These are phyloP conservation scores for Fraxinus albicans DNA, from an alignment of 305 asterid genomes.

Conservation along the genomic window DNA sequence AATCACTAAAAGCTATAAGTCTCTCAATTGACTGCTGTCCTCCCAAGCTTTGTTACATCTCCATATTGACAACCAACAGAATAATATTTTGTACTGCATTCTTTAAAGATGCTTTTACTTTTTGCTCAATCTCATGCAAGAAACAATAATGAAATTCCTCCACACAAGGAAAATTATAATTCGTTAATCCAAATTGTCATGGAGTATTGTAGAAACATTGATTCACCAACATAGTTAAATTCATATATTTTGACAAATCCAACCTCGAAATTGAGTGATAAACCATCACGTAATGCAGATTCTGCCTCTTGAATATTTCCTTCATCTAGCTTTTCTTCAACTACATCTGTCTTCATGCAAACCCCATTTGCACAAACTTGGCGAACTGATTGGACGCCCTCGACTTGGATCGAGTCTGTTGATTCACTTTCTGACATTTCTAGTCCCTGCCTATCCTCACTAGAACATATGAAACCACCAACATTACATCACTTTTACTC, in stretches of 20 bases:
- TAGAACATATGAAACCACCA: slow-evolving; percentile 36
- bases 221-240: neutral
- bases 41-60: neutral
- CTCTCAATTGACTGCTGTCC: neutral
- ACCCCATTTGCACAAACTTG: slow-evolving; percentile 79
- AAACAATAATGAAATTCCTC: neutral
- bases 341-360: slow-evolving; percentile 59
- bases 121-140: slow-evolving; percentile 10
- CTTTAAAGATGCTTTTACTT: neutral
- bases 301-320: slow-evolving; percentile 97
- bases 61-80: neutral
- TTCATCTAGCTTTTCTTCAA: slow-evolving; percentile 91
- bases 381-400: slow-evolving; percentile 50
- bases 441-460: slow-evolving; percentile 31
- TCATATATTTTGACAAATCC: slow-evolving; percentile 1
- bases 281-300: slow-evolving; percentile 84
- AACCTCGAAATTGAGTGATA: slow-evolving; percentile 94
- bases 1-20: neutral
- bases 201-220: slow-evolving; percentile 6
- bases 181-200: neutral
- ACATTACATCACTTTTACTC: slow-evolving; percentile 32
- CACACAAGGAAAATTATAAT: neutral
- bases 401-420: slow-evolving; percentile 38
- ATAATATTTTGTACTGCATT: slow-evolving; percentile 2
- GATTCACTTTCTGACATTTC: slow-evolving; percentile 71